Evolutionary conservation across 495 filamentous ascomycete species (phyloP), one percentile per base, ranked within the genome.

Genomic region (Penicillium diatomitis): DNA sequence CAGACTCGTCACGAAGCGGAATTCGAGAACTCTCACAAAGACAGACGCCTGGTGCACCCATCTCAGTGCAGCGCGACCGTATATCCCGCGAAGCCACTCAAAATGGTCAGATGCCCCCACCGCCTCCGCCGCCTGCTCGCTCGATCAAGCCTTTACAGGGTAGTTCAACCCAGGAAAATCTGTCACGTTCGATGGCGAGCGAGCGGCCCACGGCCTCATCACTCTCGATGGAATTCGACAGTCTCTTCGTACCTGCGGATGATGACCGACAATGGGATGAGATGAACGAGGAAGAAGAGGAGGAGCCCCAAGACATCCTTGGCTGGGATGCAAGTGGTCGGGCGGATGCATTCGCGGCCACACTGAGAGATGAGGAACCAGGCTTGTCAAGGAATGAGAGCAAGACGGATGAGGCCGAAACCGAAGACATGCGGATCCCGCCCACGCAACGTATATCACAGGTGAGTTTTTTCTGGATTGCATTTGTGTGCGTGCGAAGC

Each of bases 191-290:
- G 4, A 61, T 54, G 54, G 65, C 61, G 31, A 42, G 47, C 37
- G 76, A 77, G 20, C 69, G 69, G 31, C 77, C 77, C 1, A 76
- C 79, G 27, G 71, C 82, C 20, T 60, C 57, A 38, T 45, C 51
- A 0, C 71, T 81, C 31, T 86, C 84, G 44, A 70, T 85, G 33
- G 73, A 80, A 37, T 77, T 79, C 6, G 81, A 91, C 32, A 86
- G 85, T 43, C 75, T 96, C 3, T 96, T 96, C 55, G 77, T 95
- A 20, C 77, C 80, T 10, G 77, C 76, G 35, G 85, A 88, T 49
- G 87, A 91, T 53, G 83, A 89, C 53, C 61, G 68, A 34, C 71
- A 77, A 55, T 96, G 90, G 90, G 87, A 92, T 63, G 89, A 89
- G 3, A 73, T 81, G 34, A 81, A 86, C 46, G 79, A 84, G 12